Conservation (phyloP, 805 yeast species). For the Suhomyces kilbournensis region DNA sequence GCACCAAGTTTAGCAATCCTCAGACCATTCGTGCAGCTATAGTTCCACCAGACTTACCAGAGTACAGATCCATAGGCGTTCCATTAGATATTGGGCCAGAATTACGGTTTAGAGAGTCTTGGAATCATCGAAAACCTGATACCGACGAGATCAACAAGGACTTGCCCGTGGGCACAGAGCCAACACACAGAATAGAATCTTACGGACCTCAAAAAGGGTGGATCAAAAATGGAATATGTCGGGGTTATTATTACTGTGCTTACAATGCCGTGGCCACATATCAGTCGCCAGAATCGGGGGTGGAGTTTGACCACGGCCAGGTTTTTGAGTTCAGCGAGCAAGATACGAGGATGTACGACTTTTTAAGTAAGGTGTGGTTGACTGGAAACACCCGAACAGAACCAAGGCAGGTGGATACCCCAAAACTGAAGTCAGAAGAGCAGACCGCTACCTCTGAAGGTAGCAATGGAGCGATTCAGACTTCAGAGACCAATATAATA, state of each 20-base stretch:
- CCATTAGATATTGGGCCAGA: slow-evolving; percentile 21
- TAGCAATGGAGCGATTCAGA: background rate
- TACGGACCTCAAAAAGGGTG: slow-evolving; percentile 43
- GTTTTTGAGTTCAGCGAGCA: slow-evolving; percentile 21
- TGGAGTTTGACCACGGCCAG: slow-evolving; percentile 20
- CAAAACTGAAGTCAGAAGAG: background rate
- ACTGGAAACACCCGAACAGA: slow-evolving; percentile 17
- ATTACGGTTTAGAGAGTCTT: slow-evolving; percentile 10
- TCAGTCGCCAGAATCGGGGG: slow-evolving; percentile 7
- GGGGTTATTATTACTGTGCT: slow-evolving; percentile 40
- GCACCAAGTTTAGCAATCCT: slow-evolving; percentile 24
- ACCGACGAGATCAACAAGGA: slow-evolving; percentile 28
- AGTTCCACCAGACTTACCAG: slow-evolving; percentile 40
- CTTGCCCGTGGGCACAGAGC: slow-evolving; percentile 7
- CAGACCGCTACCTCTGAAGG: background rate
- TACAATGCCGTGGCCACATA: slow-evolving; percentile 27
- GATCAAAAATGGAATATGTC: slow-evolving; percentile 35
- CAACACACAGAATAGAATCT: slow-evolving; percentile 14
- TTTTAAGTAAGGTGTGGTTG: slow-evolving; percentile 36
- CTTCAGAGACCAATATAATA: background rate
- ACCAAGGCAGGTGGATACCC: background rate
- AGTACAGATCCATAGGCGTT: slow-evolving; percentile 20
- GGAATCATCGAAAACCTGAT: slow-evolving; percentile 27
- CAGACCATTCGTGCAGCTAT: slow-evolving; percentile 33
- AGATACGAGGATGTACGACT: slow-evolving; percentile 18